Conservation (phyloP, 176 grass and related monocot genomes). For the Thalia dealbata region DNA sequence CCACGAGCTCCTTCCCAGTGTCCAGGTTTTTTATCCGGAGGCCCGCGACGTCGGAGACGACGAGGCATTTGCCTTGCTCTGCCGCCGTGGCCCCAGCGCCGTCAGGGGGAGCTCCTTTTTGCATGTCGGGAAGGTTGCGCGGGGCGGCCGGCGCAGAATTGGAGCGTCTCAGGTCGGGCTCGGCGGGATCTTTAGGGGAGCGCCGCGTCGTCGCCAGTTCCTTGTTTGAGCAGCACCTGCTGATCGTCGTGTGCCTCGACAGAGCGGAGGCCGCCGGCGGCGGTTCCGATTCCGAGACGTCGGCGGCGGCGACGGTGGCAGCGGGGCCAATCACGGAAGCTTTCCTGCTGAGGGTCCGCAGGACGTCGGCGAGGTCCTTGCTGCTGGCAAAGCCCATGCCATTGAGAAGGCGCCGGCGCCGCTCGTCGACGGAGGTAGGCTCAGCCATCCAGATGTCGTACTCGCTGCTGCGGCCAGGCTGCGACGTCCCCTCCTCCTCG, state of each 20-base stretch:
- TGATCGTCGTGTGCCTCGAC: slow-evolving; percentile 15
- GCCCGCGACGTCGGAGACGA: not conserved
- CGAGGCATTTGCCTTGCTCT: not conserved
- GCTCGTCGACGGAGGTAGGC: slow-evolving; percentile 63
- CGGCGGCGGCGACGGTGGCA: not conserved
- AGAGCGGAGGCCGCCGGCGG: slow-evolving; percentile 14
- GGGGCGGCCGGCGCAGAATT: slow-evolving; percentile 27
- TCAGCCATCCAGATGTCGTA: slow-evolving; percentile 85
- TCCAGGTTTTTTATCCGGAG: slow-evolving; percentile 33
- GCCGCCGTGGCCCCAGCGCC: not conserved
- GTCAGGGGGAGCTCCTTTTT: not conserved
- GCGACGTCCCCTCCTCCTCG: not conserved
- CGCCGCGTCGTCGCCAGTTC: slow-evolving; percentile 16
- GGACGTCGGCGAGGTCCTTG: slow-evolving; percentile 30
- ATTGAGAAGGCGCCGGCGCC: slow-evolving; percentile 63
- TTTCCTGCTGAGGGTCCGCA: slow-evolving; percentile 1
- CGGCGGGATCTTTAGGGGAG: not conserved
- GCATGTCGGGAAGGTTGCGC: not conserved
- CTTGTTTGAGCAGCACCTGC: slow-evolving; percentile 23
- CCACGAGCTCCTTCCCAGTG: slow-evolving; percentile 33
- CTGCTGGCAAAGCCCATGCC: slow-evolving; percentile 67
- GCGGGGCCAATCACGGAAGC: not conserved
- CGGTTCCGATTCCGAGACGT: not conserved
- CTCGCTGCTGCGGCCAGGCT: not conserved
- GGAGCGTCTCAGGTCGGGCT: not conserved